Evolutionary conservation across 2,329 filamentous ascomycete genomes (phyloP), one percentile per base, ranked within the genome.

Genomic region (Dactylellina cionopaga): DNA sequence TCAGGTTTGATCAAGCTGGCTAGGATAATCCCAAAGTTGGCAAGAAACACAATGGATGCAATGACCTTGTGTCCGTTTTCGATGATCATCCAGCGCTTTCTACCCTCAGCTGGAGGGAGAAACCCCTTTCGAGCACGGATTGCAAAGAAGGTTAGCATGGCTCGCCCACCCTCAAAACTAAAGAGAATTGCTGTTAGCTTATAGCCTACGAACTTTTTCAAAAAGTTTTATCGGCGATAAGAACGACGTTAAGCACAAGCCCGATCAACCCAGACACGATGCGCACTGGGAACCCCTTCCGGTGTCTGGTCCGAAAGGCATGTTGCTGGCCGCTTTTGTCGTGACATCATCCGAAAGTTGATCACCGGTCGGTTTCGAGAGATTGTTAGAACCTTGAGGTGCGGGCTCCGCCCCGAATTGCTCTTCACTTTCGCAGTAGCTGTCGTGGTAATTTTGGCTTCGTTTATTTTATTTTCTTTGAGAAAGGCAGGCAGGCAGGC

Each of bases 111-210:
- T 49, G 44, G 22, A 35, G 22, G 27, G 19, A 49, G 44, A 49
- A 49, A 29, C 5, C 27, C 44, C 19, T 49, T 49, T 31, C 22
- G 44, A 31, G 13, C 44, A 49, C 44, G 24, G 3, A 49, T 11
- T 13, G 22, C 22, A 15, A 49, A 2, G n/a, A 49, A 49, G 19
- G 24, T 49, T 2, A 27, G 10, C 44, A 49, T 29, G 22, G 6
- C 13, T 9, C 22, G 44, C 13, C 44, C 41, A 44, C 44, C 44
- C 22, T 49, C 22, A 5, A 27, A 2, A 31, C 22, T 13, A 17
- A 49, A 49, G 19, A 49, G 44, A 49, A 49, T 49, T 3, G 44
- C 44, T 24, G 44, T 49, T 19, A 2, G 10, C 19, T 49, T 49
- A 15, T 49, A 49, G 44, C 44, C 29, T 10, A 15, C 44, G 13